These are phyloP conservation scores for Ceratobasidium sp. DNA, from an alignment of 1,284 basidiomycete species.

Conservation along the genomic window DNA sequence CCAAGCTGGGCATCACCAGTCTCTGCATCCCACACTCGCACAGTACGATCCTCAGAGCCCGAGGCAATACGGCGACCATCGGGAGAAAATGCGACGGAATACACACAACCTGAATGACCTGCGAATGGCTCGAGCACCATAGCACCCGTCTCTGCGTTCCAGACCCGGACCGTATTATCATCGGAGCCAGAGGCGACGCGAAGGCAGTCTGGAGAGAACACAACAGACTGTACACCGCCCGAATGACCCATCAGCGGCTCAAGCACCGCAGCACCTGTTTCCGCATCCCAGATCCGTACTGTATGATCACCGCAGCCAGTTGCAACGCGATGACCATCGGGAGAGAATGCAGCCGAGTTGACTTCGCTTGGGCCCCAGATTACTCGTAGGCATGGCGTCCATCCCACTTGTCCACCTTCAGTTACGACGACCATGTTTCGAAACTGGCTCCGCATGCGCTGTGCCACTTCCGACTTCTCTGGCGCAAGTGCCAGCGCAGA, in stretches of 20 bases:
- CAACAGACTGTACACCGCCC: conserved; percentile 6
- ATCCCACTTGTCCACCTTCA: neutral
- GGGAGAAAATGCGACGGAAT: no score
- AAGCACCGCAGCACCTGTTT: no score
- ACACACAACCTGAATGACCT: conserved; percentile 10
- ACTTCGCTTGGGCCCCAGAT: neutral
- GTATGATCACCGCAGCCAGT: conserved; percentile 5
- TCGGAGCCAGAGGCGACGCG: conserved; percentile 29
- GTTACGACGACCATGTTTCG: conserved; percentile 9
- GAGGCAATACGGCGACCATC: neutral
- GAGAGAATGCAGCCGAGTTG: conserved; percentile 33
- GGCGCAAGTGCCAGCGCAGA: conserved; percentile 27
- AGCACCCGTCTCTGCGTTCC: neutral
- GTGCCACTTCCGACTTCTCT: neutral
- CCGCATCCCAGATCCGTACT: conserved; percentile 14
- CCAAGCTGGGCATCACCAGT: no score
- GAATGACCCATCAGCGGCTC: conserved; percentile 27
- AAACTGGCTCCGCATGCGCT: neutral
- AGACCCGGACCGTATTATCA: no score
- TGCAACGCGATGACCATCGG: no score
- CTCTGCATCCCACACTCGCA: no score
- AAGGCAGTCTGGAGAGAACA: conserved; percentile 10
- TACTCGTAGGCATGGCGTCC: neutral
- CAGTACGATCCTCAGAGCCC: neutral
- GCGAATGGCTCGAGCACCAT: neutral